Evolutionary conservation across 805 yeast species (phyloP).

Genomic region (Saccharomycopsis amapae): DNA sequence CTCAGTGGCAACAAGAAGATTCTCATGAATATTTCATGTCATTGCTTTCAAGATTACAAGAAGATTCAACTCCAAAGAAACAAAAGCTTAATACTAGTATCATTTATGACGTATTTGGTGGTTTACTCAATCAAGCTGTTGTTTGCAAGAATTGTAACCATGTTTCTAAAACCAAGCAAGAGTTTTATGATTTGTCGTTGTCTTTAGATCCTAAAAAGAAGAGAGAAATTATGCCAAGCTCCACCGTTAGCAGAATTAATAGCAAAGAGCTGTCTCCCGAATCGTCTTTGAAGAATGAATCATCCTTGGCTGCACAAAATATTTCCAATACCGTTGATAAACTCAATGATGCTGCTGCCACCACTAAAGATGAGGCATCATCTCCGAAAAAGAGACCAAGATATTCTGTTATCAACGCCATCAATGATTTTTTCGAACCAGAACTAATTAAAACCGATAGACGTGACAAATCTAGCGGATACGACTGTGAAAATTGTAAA

Average conservation of each 20-base stretch:
- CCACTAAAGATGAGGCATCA: not conserved
- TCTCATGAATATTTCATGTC: conserved; percentile 97
- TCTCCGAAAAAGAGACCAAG: conserved; percentile 26
- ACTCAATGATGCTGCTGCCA: not conserved
- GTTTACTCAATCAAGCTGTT: conserved; percentile 75
- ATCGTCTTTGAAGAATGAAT: not conserved
- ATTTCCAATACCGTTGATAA: not conserved
- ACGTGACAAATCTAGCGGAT: conserved; percentile 59
- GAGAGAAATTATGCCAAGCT: conserved; percentile 27
- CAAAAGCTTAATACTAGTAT: conserved; percentile 72
- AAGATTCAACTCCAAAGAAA: conserved; percentile 90
- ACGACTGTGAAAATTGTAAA: conserved; percentile 82
- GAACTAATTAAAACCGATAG: conserved; percentile 68
- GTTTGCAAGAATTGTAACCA: conserved; percentile 79
- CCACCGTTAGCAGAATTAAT: conserved; percentile 9
- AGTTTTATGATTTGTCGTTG: conserved; percentile 84
- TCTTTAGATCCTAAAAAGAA: conserved; percentile 55
- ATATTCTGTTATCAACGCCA: conserved; percentile 67
- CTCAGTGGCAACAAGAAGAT: conserved; percentile 97
- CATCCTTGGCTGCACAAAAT: not conserved
- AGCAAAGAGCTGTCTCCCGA: conserved; percentile 18
- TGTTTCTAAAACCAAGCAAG: conserved; percentile 82
- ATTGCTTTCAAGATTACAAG: conserved; percentile 77
- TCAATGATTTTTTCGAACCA: conserved; percentile 74
- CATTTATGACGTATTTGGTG: conserved; percentile 91